Base-by-base conservation (phyloP, 2,329 filamentous ascomycete species). In the Epichloe baconii region DNA sequence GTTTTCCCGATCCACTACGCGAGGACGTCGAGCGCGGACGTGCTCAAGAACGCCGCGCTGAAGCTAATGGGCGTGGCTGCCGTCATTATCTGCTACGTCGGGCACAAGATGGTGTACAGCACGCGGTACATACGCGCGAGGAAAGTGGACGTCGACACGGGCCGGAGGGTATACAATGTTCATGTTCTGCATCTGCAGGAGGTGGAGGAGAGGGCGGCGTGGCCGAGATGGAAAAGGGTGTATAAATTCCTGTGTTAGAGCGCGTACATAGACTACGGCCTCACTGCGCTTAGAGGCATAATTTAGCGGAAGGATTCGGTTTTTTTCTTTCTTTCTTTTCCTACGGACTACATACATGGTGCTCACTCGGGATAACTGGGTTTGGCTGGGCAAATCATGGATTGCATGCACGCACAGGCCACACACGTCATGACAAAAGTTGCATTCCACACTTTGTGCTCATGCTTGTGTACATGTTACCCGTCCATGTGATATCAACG, bases 211-310 rank as follows among this genome's bases (percentile, higher is more conserved):
- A 26, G 50, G n/a, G 50, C 50, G 3, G 31, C 19, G 46, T 48
- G 38, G 21, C 50, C 50, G 15, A 34, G 17, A 4, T 52, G 50
- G 50, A 52, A 52, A 15, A 47, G n/a, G 17, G 19, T 52, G 19
- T 52, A 45, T 11, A 48, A 52, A n/a, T 38, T 48, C 19, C 26
- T 52, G 15, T 52, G 50, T 19, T 48, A 40, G 23, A 19, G 3
- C 26, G 3, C 34, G 10, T 43, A 3, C 19, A 19, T 21, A 12
- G 31, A 31, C 31, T 0, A 31, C 31, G 10, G 31, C 31, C 8
- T 31, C 11, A 1, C 10, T 31, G 31, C 31, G 31, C 11, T 1
- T 31, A 31, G 31, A 31, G 31, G 23, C 4, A 31, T 31, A 3
- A 10, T 4, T 23, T 5, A 17, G 19, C 40, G 19, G 19, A 42